These are phyloP conservation scores for Oryza punctata DNA, from an alignment of 176 grass and related monocot genomes.

Conservation along the genomic window DNA sequence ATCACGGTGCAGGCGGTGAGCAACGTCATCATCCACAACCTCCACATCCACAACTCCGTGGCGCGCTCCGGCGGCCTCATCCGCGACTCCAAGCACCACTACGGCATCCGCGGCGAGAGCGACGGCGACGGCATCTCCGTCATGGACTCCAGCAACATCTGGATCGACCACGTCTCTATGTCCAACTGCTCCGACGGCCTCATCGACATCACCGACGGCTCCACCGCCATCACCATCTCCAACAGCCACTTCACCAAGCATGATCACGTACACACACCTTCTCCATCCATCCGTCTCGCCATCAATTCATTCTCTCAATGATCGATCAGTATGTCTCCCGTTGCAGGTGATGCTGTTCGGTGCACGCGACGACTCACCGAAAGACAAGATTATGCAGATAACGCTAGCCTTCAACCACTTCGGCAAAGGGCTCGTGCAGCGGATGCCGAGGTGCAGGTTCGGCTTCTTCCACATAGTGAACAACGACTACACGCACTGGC, in stretches of 20 bases:
- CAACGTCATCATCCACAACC: conserved; percentile 70
- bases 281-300: not conserved
- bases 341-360: conserved; percentile 76
- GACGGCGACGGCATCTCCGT: conserved; percentile 81
- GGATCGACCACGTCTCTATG: conserved; percentile 83
- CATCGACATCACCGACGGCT: conserved; percentile 67
- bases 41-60: conserved; percentile 61
- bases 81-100: conserved; percentile 52
- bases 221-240: conserved; percentile 81
- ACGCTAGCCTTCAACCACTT: conserved; percentile 92
- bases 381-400: conserved; percentile 69
- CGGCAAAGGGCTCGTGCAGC: conserved; percentile 77
- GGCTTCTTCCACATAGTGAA: conserved; percentile 90
- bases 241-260: conserved; percentile 82
- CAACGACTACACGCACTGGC: conserved; percentile 95
- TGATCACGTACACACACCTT: conserved; percentile 42
- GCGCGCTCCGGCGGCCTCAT: conserved; percentile 54
- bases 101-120: conserved; percentile 38
- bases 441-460: conserved; percentile 68
- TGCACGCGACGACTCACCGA: conserved; percentile 49
- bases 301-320: too few relatives aligned
- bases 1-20: conserved; percentile 57
- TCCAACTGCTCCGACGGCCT: conserved; percentile 66
- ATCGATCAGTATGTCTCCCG: not conserved
- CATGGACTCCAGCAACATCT: conserved; percentile 53